Conservation (phyloP, 768 basidiomycete species). For the Rhodosporidiobolus sp. region DNA sequence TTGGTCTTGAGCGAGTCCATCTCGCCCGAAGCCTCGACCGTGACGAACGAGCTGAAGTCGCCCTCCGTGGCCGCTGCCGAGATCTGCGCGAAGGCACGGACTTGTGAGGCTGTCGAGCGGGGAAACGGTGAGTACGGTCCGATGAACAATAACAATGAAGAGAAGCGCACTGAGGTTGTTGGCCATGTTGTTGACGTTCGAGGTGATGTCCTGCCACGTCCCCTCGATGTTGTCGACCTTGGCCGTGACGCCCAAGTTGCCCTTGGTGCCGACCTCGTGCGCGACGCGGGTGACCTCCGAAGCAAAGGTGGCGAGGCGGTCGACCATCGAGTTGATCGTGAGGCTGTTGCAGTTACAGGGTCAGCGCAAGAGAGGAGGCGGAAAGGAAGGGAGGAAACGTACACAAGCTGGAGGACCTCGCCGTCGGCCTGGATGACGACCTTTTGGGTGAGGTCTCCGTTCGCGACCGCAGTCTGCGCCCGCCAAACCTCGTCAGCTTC, state of each 20-base stretch:
- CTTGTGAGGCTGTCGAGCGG: conserved; percentile 67
- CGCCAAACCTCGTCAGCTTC: neutral
- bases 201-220: conserved; percentile 99
- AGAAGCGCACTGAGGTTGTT: conserved; percentile 20
- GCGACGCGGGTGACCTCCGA: conserved; percentile 91
- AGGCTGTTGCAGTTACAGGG: conserved; percentile 50
- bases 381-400: no score
- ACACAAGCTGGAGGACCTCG: conserved; percentile 87
- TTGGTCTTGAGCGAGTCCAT: conserved; percentile 98
- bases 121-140: conserved; percentile 62
- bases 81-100: conserved; percentile 97
- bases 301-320: conserved; percentile 64
- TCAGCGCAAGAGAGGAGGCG: no score
- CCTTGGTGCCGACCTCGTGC: conserved; percentile 94
- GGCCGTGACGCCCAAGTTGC: conserved; percentile 96
- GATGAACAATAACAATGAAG: neutral
- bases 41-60: conserved; percentile 98
- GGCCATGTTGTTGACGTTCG: conserved; percentile 93
- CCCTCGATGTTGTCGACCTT: conserved; percentile 96
- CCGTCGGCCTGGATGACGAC: conserved; percentile 88
- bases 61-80: conserved; percentile 98
- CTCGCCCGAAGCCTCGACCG: conserved; percentile 95
- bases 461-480: conserved; percentile 77
- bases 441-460: conserved; percentile 89
- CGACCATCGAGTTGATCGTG: conserved; percentile 90